Evolutionary conservation across 2,329 filamentous ascomycete species (phyloP).

Genomic region (Pseudocercospora macadamiae): DNA sequence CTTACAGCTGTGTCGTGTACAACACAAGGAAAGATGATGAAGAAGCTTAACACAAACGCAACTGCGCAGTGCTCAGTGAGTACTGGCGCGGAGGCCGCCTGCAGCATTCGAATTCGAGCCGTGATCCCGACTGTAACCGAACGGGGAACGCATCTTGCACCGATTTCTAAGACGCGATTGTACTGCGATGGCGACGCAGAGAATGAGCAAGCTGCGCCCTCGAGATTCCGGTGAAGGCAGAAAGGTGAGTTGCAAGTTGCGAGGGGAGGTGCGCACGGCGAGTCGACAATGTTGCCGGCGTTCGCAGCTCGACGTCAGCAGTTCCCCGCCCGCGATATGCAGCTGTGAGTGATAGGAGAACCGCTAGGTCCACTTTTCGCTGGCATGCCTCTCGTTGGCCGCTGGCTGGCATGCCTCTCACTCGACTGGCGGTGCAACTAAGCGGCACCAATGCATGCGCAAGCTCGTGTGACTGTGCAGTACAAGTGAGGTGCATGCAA

Average conservation of each 20-base stretch:
- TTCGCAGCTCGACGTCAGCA: background rate
- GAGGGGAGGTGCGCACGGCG: background rate
- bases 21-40: background rate
- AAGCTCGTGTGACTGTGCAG: background rate
- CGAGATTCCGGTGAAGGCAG: background rate
- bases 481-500: background rate
- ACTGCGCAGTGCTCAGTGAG: background rate
- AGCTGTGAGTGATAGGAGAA: background rate
- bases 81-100: conserved; percentile 1
- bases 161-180: background rate
- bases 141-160: background rate
- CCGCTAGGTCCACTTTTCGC: background rate
- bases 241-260: background rate
- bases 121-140: background rate
- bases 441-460: background rate
- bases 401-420: background rate
- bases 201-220: background rate
- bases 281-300: background rate
- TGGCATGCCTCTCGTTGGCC: too few relatives aligned
- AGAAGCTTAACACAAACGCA: background rate
- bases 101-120: background rate
- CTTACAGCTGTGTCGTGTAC: background rate
- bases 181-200: too few relatives aligned
- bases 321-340: background rate
- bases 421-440: background rate